Evolutionary conservation across 2,329 filamentous ascomycete genomes (phyloP).

Genomic region (Coniochaeta sp.): DNA sequence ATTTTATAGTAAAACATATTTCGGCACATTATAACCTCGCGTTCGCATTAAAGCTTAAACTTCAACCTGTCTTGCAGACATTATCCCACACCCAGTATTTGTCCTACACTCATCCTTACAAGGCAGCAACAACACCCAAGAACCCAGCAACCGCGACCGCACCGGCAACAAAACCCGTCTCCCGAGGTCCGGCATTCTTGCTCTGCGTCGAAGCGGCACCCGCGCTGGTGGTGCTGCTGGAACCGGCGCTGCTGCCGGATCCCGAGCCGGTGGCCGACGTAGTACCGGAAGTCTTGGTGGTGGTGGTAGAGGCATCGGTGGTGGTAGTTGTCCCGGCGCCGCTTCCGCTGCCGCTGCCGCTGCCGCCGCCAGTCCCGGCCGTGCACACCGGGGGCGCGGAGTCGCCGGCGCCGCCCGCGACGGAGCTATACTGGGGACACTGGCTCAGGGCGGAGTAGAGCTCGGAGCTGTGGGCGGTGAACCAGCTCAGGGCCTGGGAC

Average conservation of each 20-base stretch:
- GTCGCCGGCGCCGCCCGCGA: conserved; percentile 3
- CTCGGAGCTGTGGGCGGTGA: conserved; percentile 11
- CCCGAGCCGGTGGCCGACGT: neutral
- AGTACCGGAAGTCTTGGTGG: neutral
- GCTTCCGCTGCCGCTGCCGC: neutral
- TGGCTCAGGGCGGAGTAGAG: conserved; percentile 13
- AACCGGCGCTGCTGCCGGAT: neutral
- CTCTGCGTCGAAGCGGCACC: neutral
- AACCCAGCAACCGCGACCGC: conserved; percentile 16
- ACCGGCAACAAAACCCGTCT: conserved; percentile 15
- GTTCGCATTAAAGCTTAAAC: neutral
- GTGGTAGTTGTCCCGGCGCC: neutral
- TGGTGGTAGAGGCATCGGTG: neutral
- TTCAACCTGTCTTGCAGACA: neutral
- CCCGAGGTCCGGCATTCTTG: conserved; percentile 12
- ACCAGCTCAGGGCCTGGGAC: conserved; percentile 15
- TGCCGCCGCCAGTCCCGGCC: neutral
- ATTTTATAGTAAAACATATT: too few relatives aligned
- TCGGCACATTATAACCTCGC: neutral
- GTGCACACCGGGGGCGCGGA: neutral
- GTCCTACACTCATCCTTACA: conserved; percentile 9
- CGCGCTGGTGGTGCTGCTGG: neutral
- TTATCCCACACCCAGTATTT: too few relatives aligned
- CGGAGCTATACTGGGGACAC: conserved; percentile 15
- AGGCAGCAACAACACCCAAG: conserved; percentile 15